phyloP scores from a whole-genome alignment of 192 early-diverging fungal genomes.

The Umbelopsis ramanniana region DNA sequence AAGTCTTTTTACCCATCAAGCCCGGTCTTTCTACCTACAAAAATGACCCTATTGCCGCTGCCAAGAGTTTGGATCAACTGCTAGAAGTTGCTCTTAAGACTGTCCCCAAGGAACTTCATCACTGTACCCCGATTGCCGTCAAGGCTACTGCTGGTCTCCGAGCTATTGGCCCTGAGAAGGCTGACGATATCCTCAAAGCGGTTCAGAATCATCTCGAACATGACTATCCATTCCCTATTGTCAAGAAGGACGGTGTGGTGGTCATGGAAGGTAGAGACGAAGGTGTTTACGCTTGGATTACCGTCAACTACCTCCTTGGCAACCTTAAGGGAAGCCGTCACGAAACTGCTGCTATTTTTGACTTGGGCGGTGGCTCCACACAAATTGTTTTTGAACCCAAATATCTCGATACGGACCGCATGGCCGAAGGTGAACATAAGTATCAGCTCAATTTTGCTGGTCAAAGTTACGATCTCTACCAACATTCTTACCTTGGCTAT shows the following conservation, averaged over 20 bases:
- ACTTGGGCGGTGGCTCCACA: constrained; percentile 87
- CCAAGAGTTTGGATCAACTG: constrained; percentile 71
- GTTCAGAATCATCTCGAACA: constrained; percentile 59
- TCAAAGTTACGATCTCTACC: constrained; percentile 75
- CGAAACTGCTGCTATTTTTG: constrained; percentile 82
- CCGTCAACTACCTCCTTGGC: constrained; percentile 80
- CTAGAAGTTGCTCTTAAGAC: constrained; percentile 62
- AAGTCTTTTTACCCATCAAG: constrained; percentile 72
- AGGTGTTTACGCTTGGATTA: constrained; percentile 93
- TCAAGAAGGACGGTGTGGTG: constrained; percentile 64
- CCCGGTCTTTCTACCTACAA: constrained; percentile 79
- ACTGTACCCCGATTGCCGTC: constrained; percentile 80
- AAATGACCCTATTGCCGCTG: constrained; percentile 68
- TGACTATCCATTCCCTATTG: constrained; percentile 72
- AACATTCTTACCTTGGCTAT: constrained; percentile 88
- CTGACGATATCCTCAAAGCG: constrained; percentile 69
- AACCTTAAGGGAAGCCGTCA: constrained; percentile 50
- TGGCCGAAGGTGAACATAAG: constrained; percentile 63
- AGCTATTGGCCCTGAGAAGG: constrained; percentile 66
- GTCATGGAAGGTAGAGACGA: constrained; percentile 93
- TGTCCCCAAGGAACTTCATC: constrained; percentile 63
- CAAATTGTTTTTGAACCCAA: constrained; percentile 91
- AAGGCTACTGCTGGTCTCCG: constrained; percentile 90
- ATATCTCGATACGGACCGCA: constrained; percentile 29
- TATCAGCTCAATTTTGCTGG: constrained; percentile 67